phyloP scores from a whole-genome alignment of 768 basidiomycete species.

The Kockovaella imperatae region DNA sequence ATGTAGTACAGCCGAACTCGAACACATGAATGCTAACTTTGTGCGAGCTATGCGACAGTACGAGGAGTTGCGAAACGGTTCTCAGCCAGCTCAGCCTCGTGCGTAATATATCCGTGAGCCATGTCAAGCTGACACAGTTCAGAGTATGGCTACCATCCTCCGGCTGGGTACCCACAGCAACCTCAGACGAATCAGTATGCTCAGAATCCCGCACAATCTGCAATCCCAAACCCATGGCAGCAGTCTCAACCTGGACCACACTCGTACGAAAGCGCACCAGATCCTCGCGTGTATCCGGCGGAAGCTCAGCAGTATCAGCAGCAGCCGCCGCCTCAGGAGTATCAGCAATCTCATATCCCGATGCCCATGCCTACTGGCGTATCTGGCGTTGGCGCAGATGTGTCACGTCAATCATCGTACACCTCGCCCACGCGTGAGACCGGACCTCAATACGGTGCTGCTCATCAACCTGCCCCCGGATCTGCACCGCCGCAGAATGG shows the following conservation, averaged over 20 bases:
- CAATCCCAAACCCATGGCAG: constrained; percentile 1
- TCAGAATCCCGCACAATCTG: constrained; percentile 1
- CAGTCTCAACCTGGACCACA: not conserved
- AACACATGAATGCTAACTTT: constrained; percentile 91
- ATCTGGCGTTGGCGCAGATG: no score
- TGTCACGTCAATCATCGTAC: not conserved
- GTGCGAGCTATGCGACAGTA: constrained; percentile 80
- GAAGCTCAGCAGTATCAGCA: constrained; percentile 1
- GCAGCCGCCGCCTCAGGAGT: not conserved
- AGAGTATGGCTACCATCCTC: constrained; percentile 29
- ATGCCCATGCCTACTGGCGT: not conserved
- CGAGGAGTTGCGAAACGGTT: constrained; percentile 76
- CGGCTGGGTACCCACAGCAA: constrained; percentile 19
- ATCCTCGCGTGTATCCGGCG: not conserved
- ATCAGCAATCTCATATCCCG: constrained; percentile 2
- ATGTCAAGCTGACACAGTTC: constrained; percentile 6
- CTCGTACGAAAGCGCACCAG: not conserved
- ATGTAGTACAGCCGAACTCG: constrained; percentile 66
- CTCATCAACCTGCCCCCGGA: constrained; percentile 12
- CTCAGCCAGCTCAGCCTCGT: constrained; percentile 10
- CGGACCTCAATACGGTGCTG: constrained; percentile 9
- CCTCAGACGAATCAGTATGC: constrained; percentile 6
- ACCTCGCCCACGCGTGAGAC: not conserved
- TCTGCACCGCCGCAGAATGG: not conserved
- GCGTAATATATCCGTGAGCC: not conserved